Evolutionary conservation across 2,329 filamentous ascomycete genomes (phyloP).

Genomic region (Aureobasidium sp.): DNA sequence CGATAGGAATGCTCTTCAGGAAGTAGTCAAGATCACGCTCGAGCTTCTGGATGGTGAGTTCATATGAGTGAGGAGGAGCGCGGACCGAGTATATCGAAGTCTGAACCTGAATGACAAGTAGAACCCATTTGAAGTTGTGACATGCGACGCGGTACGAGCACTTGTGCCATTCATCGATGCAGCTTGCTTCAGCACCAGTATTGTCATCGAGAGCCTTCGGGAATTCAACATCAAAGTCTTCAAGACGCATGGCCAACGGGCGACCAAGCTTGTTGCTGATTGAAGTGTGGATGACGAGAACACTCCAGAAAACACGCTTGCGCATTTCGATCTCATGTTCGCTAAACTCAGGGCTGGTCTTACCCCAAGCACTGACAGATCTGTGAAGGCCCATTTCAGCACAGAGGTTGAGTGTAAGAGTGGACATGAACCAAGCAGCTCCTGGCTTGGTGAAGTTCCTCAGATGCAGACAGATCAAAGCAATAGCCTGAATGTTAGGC

Average conservation of each 20-base stretch:
- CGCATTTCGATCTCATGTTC: constrained; percentile 65
- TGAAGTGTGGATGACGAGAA: constrained; percentile 60
- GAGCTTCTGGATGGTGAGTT: constrained; percentile 55
- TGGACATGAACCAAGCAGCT: constrained; percentile 61
- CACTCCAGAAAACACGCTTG: constrained; percentile 70
- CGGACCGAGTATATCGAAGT: constrained; percentile 67
- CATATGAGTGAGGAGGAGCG: constrained; percentile 56
- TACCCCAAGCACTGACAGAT: constrained; percentile 54
- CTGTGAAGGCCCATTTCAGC: constrained; percentile 71
- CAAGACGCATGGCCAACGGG: constrained; percentile 65
- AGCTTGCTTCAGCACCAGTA: constrained; percentile 52
- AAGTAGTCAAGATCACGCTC: constrained; percentile 59
- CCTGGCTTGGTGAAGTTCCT: constrained; percentile 75
- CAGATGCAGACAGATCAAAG: constrained; percentile 64
- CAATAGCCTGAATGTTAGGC: constrained; percentile 64
- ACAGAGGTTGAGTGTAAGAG: constrained; percentile 59
- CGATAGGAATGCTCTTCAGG: constrained; percentile 56
- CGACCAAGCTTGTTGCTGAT: constrained; percentile 68
- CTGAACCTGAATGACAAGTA: constrained; percentile 67
- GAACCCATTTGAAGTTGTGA: constrained; percentile 57
- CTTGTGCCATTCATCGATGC: constrained; percentile 38
- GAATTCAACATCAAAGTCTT: constrained; percentile 73
- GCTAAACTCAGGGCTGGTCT: constrained; percentile 42
- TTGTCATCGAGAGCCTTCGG: constrained; percentile 67
- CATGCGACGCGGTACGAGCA: constrained; percentile 64